Evolutionary conservation across 1,284 basidiomycete genomes (phyloP).

Genomic region (Austroboletus novae-zelandiae): DNA sequence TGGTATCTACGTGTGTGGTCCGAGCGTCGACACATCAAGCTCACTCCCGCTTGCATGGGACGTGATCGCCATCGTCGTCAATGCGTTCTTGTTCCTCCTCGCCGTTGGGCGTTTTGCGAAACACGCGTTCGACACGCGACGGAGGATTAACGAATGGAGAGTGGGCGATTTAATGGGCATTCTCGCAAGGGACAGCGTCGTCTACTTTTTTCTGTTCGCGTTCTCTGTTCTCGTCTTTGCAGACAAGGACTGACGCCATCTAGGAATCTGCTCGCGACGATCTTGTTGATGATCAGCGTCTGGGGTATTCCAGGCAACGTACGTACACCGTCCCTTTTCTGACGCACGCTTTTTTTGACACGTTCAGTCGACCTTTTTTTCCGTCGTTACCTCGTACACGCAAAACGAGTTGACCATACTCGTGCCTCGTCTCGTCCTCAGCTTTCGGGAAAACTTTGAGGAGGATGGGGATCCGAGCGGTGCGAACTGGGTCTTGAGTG

Average conservation of each 20-base stretch:
- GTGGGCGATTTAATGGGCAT: slow-evolving; percentile 15
- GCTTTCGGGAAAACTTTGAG: slow-evolving; percentile 16
- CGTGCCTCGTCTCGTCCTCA: slow-evolving; percentile 19
- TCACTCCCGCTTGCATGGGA: slow-evolving; percentile 16
- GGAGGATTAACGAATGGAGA: slow-evolving; percentile 8
- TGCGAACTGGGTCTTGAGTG: neutral
- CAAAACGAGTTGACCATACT: slow-evolving; percentile 15
- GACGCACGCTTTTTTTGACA: neutral
- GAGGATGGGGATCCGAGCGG: neutral
- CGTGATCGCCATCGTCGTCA: slow-evolving; percentile 7
- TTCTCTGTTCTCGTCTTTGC: neutral
- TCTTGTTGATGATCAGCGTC: slow-evolving; percentile 15
- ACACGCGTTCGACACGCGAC: slow-evolving; percentile 12
- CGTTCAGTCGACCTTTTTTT: slow-evolving; percentile 5
- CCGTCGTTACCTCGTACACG: slow-evolving; percentile 15
- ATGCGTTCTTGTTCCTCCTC: slow-evolving; percentile 15
- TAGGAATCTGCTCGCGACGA: slow-evolving; percentile 17
- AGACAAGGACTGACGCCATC: neutral
- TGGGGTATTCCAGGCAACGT: slow-evolving; percentile 20
- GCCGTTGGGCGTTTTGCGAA: slow-evolving; percentile 12
- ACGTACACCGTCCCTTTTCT: neutral
- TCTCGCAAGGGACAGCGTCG: slow-evolving; percentile 17
- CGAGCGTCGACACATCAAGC: neutral
- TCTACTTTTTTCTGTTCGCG: slow-evolving; percentile 21
- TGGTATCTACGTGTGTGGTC: slow-evolving; percentile 13